Conservation (phyloP, 768 basidiomycete genomes). For the Holtermannia corniformis region DNA sequence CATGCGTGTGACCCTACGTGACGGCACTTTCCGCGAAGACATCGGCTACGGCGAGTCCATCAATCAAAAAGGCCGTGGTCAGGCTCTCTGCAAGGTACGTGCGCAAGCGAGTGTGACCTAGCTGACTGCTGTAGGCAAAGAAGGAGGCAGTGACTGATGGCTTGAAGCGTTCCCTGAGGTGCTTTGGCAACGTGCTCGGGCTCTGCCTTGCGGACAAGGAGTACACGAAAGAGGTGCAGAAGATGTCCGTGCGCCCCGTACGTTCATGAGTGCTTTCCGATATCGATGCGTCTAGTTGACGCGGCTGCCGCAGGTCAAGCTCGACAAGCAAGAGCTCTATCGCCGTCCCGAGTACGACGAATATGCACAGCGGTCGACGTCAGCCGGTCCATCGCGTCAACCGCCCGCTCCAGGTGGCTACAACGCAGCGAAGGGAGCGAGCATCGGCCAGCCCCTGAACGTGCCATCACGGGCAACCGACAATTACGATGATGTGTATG, state of each 20-base stretch:
- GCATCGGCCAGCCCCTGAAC: no score
- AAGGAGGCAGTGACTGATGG: conserved; percentile 97
- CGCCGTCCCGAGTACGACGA: neutral
- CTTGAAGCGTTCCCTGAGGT: conserved; percentile 78
- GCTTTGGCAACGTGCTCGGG: conserved; percentile 88
- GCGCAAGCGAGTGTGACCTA: neutral
- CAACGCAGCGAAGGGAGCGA: no score
- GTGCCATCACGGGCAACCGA: no score
- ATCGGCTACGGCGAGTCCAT: conserved; percentile 81
- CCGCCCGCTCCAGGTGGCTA: no score
- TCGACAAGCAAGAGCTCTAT: neutral
- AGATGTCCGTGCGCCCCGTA: conserved; percentile 76
- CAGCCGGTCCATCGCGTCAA: neutral
- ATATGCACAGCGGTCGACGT: neutral
- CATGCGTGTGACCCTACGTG: conserved; percentile 73
- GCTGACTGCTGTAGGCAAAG: conserved; percentile 59
- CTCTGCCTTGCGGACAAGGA: conserved; percentile 96
- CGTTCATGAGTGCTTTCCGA: conserved; percentile 40
- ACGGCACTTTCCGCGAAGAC: conserved; percentile 87
- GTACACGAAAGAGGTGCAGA: conserved; percentile 71
- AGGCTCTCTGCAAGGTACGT: conserved; percentile 80
- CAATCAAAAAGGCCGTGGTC: conserved; percentile 73
- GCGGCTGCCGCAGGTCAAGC: neutral
- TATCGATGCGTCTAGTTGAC: no score
- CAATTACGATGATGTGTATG: no score